phyloP scores from a whole-genome alignment of 768 basidiomycete species.

The Lentinula boryana region DNA sequence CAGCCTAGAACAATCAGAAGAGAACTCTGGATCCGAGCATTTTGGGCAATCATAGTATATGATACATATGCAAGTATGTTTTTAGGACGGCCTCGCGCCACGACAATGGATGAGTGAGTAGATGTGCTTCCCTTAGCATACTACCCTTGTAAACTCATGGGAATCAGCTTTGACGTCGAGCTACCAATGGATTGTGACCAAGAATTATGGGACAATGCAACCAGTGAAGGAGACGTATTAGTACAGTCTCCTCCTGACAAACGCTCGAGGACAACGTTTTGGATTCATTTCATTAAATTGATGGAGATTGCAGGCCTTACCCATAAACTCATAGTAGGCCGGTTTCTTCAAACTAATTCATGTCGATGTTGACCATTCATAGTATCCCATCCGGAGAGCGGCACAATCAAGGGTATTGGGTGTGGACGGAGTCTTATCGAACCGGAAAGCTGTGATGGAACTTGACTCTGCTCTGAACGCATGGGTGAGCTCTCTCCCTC shows the following conservation, averaged over 20 bases:
- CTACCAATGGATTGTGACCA: constrained; percentile 52
- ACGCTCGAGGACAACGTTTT: constrained; percentile 16
- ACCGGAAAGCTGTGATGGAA: constrained; percentile 1
- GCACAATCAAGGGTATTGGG: neutral
- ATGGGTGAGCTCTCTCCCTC: constrained; percentile 51
- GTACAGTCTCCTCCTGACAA: constrained; percentile 39
- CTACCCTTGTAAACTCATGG: constrained; percentile 19
- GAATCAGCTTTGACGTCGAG: constrained; percentile 46
- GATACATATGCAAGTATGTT: constrained; percentile 20
- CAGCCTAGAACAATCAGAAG: constrained; percentile 12
- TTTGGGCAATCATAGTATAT: constrained; percentile 35
- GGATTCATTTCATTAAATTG: constrained; percentile 36
- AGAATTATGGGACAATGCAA: constrained; percentile 45
- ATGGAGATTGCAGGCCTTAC: constrained; percentile 43
- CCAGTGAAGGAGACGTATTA: constrained; percentile 28
- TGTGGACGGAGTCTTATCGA: neutral
- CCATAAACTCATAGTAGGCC: constrained; percentile 39
- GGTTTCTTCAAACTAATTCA: neutral
- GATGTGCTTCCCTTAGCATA: neutral
- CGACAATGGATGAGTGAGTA: neutral
- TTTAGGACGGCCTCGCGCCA: constrained; percentile 39
- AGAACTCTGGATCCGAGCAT: constrained; percentile 73
- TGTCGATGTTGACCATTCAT: neutral
- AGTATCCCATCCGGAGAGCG: constrained; percentile 1
- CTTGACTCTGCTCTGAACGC: constrained; percentile 51